Evolutionary conservation across 148 eudicot genomes (phyloP).

Genomic region (Beta vulgaris): DNA sequence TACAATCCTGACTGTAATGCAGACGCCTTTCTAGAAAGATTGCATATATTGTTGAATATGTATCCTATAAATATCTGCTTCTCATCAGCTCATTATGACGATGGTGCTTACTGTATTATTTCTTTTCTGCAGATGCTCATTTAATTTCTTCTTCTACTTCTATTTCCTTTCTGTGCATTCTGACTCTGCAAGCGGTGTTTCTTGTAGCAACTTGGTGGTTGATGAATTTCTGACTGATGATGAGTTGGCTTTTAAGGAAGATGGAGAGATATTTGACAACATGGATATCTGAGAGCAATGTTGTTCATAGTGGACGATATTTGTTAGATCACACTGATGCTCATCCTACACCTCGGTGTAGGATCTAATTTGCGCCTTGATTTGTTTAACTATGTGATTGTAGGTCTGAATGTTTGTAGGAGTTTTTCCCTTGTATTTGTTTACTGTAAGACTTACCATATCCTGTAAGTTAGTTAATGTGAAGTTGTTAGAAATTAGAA

Average conservation of each 20-base stretch:
- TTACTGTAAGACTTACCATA: not conserved
- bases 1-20: constrained; percentile 84
- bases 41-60: constrained; percentile 2
- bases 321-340: too few species aligned
- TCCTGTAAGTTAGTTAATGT: constrained; percentile 9
- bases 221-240: constrained; percentile 58
- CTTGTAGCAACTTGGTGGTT: constrained; percentile 78
- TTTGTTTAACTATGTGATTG: constrained; percentile 16
- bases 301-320: too few species aligned
- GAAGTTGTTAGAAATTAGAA: constrained; percentile 1
- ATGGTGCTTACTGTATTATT: not conserved
- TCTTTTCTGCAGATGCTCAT: constrained; percentile 74
- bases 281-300: constrained; percentile 67
- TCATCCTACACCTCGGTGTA: constrained; percentile 13
- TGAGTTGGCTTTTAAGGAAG: constrained; percentile 51
- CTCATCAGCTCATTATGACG: not conserved
- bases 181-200: not conserved
- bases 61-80: not conserved
- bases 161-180: not conserved
- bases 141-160: constrained; percentile 84
- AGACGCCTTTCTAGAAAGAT: constrained; percentile 72
- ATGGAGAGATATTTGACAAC: constrained; percentile 76
- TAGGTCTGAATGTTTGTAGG: constrained; percentile 8
- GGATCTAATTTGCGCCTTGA: too few species aligned
- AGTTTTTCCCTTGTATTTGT: constrained; percentile 13